A percentile compares a stretch with the other conserved stretches of the same genome.
Evolutionary conservation across 2,329 filamentous ascomycete species (phyloP).

Genomic region (Aspergillus sp.): DNA sequence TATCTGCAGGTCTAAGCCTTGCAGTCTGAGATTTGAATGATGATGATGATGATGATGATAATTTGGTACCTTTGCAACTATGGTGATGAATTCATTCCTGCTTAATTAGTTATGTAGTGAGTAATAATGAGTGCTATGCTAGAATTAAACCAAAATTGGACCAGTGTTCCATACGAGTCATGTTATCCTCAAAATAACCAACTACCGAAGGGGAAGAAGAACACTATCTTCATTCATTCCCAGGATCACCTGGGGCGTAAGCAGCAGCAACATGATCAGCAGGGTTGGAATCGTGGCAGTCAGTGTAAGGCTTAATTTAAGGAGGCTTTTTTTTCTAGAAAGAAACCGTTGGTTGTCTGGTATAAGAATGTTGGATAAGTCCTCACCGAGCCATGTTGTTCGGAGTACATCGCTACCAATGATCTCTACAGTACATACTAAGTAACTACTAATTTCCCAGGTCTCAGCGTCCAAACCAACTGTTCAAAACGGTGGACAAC

Average conservation of each 20-base stretch:
- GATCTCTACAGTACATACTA: no score
- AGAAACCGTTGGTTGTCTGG: background rate
- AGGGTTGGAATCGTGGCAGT: background rate
- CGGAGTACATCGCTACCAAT: no score
- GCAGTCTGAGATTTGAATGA: background rate
- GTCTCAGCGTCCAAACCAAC: no score
- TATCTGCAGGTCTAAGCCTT: background rate
- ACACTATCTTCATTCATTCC: background rate
- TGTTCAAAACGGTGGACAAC: no score
- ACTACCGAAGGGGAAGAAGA: background rate
- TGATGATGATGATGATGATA: background rate
- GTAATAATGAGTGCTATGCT: background rate
- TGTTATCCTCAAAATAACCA: background rate
- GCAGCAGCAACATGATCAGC: background rate
- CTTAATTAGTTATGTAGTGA: no score
- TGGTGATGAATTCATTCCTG: background rate
- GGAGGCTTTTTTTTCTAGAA: background rate
- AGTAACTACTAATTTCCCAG: no score
- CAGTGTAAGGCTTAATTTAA: background rate
- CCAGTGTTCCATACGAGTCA: background rate
- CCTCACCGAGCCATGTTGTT: no score
- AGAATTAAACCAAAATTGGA: background rate
- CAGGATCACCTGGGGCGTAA: background rate
- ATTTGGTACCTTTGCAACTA: background rate
- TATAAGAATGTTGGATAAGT: no score